Percentiles rank a stretch among this genome's conserved stretches.
Conservation (phyloP, 2,329 filamentous ascomycete genomes). For the Bipolaris victoriae region DNA sequence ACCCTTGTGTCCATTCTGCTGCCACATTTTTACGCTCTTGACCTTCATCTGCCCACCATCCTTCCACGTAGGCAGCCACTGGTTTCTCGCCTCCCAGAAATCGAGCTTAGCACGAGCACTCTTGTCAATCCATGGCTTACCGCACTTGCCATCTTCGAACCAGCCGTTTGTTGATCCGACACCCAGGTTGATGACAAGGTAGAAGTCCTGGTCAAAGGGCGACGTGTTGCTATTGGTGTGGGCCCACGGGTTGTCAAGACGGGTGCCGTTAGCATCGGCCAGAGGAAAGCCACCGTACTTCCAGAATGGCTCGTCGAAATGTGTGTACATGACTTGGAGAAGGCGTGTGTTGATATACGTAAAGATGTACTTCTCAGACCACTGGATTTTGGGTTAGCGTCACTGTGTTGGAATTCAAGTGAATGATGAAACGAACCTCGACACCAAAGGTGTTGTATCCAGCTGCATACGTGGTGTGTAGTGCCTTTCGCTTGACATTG, state of each 20-base stretch:
- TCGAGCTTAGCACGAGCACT: slow-evolving; percentile 71
- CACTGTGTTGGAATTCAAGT: not conserved
- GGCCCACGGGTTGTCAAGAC: slow-evolving; percentile 68
- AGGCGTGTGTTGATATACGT: slow-evolving; percentile 83
- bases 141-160: slow-evolving; percentile 74
- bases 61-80: slow-evolving; percentile 76
- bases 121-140: slow-evolving; percentile 80
- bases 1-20: slow-evolving; percentile 57
- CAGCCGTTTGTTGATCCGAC: slow-evolving; percentile 82
- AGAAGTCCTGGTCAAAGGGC: slow-evolving; percentile 78
- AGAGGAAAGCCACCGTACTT: slow-evolving; percentile 70
- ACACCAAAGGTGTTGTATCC: slow-evolving; percentile 79
- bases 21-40: slow-evolving; percentile 66
- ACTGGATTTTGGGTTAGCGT: slow-evolving; percentile 49
- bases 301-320: slow-evolving; percentile 72
- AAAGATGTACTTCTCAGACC: slow-evolving; percentile 87
- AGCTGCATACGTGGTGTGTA: slow-evolving; percentile 74
- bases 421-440: slow-evolving; percentile 54
- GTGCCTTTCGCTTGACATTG: slow-evolving; percentile 75
- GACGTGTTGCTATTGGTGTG: slow-evolving; percentile 66
- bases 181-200: slow-evolving; percentile 75
- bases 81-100: slow-evolving; percentile 72
- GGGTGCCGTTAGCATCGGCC: slow-evolving; percentile 68
- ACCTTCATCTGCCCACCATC: slow-evolving; percentile 68
- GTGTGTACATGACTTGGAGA: slow-evolving; percentile 79